Base-by-base conservation (phyloP, 805 yeast genomes). In the Candida quercuum region DNA sequence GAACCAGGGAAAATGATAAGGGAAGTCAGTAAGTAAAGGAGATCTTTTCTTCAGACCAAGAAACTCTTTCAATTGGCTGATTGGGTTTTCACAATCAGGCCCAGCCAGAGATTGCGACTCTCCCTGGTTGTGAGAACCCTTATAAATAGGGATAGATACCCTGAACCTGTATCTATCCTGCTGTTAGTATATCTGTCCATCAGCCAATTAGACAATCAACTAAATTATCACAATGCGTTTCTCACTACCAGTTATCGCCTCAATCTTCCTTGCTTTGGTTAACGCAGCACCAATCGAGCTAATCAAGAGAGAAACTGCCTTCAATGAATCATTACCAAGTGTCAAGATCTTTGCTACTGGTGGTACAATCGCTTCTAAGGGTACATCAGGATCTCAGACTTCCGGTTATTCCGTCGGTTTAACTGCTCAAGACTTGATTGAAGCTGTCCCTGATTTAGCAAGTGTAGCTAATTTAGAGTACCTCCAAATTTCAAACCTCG, bases 351-450 rank as follows among this genome's bases (percentile, higher is more conserved):
- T 73, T 26, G 81, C 76, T 8, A 74, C 79, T 8, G 81, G 81
- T 36, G 81, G 81, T 32, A 74, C 81, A 6, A 74, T 74, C 45
- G 79, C 79, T 1, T 71, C 78, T 3, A 71, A 71, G 45, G 78
- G 77, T 6, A 46, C 63, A 2, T 47, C 63, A 11, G 56, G 71
- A 6, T 63, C 74, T 9, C 69, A 70, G 25, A 72, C 79, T 10
- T 76, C 78, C 1, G 79, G 78, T 3, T 74, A 74, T 51, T 60
- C 65, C 30, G 74, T 74, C 4, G 78, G 72, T 37, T 57, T 74
- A 40, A 68, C 76, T 8, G 62, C 66, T 29, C 75, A 74, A 42
- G 78, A 75, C 38, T 56, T 75, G 47, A 56, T 78, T 32, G 61
- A 62, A 14, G 61, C 72, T 11, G 74, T 78, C 33, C 85, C 85